Percentiles rank a stretch among this genome's conserved stretches.
Conservation (phyloP, 2,329 filamentous ascomycete species). For the Ilyonectria sp. region DNA sequence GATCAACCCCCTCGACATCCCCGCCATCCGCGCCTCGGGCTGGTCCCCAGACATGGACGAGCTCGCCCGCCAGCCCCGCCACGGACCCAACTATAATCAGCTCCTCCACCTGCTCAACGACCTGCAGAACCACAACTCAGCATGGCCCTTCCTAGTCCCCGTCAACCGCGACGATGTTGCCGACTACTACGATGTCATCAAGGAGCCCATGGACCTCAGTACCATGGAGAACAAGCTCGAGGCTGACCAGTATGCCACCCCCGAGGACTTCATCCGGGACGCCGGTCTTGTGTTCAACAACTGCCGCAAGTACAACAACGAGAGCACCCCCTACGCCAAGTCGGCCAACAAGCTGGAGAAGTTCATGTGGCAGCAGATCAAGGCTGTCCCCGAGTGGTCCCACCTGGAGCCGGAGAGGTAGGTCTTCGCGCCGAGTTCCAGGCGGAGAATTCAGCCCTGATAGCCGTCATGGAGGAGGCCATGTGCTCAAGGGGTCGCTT, state of each 20-base stretch:
- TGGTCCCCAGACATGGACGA: conserved; percentile 99
- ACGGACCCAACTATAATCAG: conserved; percentile 96
- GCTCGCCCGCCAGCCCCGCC: conserved; percentile 91
- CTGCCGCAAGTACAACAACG: conserved; percentile 96
- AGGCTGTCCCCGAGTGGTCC: conserved; percentile 94
- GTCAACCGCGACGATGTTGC: conserved; percentile 96
- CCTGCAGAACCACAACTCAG: conserved; percentile 91
- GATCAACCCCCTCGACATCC: conserved; percentile 89
- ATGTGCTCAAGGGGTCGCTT: conserved; percentile 10
- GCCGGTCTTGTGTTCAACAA: conserved; percentile 93
- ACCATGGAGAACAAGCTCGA: conserved; percentile 98
- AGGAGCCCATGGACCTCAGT: conserved; percentile 94
- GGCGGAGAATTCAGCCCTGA: conserved; percentile 30
- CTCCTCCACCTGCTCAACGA: conserved; percentile 94
- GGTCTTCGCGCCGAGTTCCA: conserved; percentile 37
- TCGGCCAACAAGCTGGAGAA: conserved; percentile 93
- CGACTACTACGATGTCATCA: conserved; percentile 99
- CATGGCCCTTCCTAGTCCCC: conserved; percentile 95
- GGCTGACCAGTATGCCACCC: conserved; percentile 90
- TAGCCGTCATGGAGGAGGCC: conserved; percentile 12
- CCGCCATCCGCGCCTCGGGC: conserved; percentile 90
- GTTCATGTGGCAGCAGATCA: conserved; percentile 95
- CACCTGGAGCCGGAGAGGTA: conserved; percentile 68
- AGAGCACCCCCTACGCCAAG: conserved; percentile 95
- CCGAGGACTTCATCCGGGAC: conserved; percentile 93